Evolutionary conservation across 345 rosid genomes (phyloP).

Genomic region (Eutrema yunnanense): DNA sequence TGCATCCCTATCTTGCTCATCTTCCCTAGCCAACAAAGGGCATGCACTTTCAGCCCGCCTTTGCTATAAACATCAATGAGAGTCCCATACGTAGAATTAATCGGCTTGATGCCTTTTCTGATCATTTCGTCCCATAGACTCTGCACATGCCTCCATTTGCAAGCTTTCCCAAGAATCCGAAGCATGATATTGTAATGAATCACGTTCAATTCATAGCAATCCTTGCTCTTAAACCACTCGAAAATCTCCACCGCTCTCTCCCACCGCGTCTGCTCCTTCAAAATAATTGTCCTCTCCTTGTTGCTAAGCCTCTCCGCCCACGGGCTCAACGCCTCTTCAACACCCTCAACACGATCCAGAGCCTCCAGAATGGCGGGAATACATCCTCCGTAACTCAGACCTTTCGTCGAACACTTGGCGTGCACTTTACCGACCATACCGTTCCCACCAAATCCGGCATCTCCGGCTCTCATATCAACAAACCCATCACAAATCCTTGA

Average conservation of each 20-base stretch:
- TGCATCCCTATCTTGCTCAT: constrained; percentile 68
- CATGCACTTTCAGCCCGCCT: constrained; percentile 59
- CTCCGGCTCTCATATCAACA: constrained; percentile 20
- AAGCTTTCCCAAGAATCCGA: constrained; percentile 63
- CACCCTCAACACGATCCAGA: constrained; percentile 45
- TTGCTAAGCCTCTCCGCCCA: constrained; percentile 71
- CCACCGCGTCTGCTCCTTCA: constrained; percentile 83
- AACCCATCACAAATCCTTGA: constrained; percentile 4
- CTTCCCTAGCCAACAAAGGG: constrained; percentile 68
- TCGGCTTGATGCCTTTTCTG: constrained; percentile 39
- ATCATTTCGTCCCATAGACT: constrained; percentile 68
- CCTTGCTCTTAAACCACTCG: constrained; percentile 71
- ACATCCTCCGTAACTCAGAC: constrained; percentile 56
- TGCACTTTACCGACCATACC: constrained; percentile 35
- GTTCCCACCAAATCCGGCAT: not conserved
- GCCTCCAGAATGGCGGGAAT: constrained; percentile 69
- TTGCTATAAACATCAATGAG: constrained; percentile 82
- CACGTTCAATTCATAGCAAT: constrained; percentile 68
- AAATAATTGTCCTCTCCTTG: constrained; percentile 77
- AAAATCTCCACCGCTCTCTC: constrained; percentile 84
- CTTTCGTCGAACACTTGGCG: constrained; percentile 78
- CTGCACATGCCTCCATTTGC: constrained; percentile 55
- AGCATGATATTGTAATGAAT: constrained; percentile 85
- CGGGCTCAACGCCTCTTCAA: constrained; percentile 69
- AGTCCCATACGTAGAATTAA: constrained; percentile 84